phyloP scores from a whole-genome alignment of 768 basidiomycete genomes.

The Lactarius vividus region DNA sequence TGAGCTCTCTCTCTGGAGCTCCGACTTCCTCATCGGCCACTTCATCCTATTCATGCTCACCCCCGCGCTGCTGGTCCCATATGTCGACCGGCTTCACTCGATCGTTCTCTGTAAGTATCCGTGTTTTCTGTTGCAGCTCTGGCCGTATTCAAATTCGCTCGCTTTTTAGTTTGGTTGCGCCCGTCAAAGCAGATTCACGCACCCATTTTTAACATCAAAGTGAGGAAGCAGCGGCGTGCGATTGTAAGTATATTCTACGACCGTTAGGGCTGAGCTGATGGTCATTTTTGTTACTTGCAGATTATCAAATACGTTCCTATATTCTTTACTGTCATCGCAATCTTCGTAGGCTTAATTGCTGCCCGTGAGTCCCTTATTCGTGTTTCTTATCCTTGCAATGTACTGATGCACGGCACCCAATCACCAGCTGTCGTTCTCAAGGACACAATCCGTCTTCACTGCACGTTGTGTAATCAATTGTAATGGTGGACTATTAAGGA shows the following conservation, averaged over 20 bases:
- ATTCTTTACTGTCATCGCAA: constrained; percentile 63
- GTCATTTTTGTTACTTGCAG: constrained; percentile 37
- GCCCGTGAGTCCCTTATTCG: constrained; percentile 55
- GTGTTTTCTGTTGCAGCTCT: background rate
- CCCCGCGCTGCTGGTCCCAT: constrained; percentile 81
- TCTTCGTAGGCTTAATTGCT: constrained; percentile 75
- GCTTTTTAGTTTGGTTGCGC: constrained; percentile 79
- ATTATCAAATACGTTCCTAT: constrained; percentile 81
- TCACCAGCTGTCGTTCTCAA: constrained; percentile 59
- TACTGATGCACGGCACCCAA: constrained; percentile 16
- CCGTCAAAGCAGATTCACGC: constrained; percentile 93
- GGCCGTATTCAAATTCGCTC: constrained; percentile 30
- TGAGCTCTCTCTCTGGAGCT: constrained; percentile 95
- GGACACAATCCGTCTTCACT: constrained; percentile 55
- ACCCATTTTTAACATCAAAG: constrained; percentile 86
- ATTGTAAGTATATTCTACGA: constrained; percentile 55
- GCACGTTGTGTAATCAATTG: constrained; percentile 65
- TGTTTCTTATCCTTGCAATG: background rate
- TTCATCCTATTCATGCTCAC: constrained; percentile 86
- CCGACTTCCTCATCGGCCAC: constrained; percentile 87
- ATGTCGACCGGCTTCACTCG: constrained; percentile 84
- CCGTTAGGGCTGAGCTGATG: background rate
- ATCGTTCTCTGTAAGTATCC: constrained; percentile 83
- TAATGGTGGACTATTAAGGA: constrained; percentile 36
- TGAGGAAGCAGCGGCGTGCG: constrained; percentile 84